Percentiles rank a stretch among this genome's conserved stretches.
Evolutionary conservation across 768 basidiomycete species (phyloP).

Genomic region (Kwoniella shandongensis): DNA sequence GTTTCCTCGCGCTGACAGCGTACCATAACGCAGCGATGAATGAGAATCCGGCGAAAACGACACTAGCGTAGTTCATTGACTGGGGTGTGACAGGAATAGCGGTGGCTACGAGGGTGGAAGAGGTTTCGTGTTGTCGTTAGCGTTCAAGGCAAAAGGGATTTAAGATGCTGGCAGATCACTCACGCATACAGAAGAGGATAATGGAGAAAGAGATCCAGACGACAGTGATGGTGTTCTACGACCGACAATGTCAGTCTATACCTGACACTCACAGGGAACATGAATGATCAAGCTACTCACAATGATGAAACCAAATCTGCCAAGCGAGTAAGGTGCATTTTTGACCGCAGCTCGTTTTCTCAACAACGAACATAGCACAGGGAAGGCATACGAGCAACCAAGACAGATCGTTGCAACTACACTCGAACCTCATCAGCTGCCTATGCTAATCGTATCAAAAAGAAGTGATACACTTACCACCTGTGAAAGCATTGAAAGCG

Average conservation of each 20-base stretch:
- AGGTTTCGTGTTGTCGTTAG: too few species aligned
- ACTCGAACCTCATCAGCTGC: background rate
- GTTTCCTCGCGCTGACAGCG: conserved; percentile 57
- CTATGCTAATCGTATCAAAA: too few species aligned
- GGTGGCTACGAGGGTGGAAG: conserved; percentile 18
- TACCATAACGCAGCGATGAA: conserved; percentile 66
- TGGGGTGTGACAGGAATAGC: conserved; percentile 43
- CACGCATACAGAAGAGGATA: conserved; percentile 67
- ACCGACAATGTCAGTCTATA: too few species aligned
- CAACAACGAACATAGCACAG: conserved; percentile 61
- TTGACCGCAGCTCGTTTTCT: conserved; percentile 57
- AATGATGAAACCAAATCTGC: conserved; percentile 39
- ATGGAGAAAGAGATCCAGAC: conserved; percentile 66
- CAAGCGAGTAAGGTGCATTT: conserved; percentile 59
- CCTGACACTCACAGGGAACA: background rate
- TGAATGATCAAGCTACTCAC: conserved; percentile 28
- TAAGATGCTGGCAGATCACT: conserved; percentile 7
- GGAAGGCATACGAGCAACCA: conserved; percentile 66
- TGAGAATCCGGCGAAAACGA: conserved; percentile 67
- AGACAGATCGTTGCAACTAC: conserved; percentile 66
- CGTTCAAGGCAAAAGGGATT: background rate
- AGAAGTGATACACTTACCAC: conserved; percentile 40
- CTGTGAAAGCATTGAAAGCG: conserved; percentile 69
- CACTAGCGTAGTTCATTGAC: conserved; percentile 62
- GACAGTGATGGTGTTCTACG: conserved; percentile 60